Evolutionary conservation across 148 eudicot species (phyloP).

Genomic region (Rhododendron kiyosumense): DNA sequence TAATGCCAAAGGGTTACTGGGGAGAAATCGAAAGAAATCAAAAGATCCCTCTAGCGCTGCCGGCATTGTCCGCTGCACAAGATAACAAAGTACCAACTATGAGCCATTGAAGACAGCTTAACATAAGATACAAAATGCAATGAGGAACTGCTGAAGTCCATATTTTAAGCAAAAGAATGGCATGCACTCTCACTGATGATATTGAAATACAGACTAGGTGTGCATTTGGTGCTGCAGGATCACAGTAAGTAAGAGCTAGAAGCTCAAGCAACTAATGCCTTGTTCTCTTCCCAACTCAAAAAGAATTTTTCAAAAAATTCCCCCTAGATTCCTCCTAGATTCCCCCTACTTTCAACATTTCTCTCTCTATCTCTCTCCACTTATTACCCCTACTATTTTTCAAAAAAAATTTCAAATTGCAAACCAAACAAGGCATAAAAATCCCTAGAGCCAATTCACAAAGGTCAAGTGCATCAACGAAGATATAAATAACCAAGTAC

Average conservation of each 20-base stretch:
- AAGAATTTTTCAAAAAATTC: no score
- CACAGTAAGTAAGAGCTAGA: background rate
- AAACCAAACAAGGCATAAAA: no score
- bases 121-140: background rate
- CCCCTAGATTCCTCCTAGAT: no score
- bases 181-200: background rate
- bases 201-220: background rate
- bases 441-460: background rate
- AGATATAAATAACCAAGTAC: background rate
- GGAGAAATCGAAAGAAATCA: constrained; percentile 70
- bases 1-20: constrained; percentile 53
- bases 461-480: background rate
- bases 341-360: no score
- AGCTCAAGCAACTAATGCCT: background rate
- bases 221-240: background rate
- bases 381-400: no score
- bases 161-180: background rate
- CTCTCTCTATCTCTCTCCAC: no score
- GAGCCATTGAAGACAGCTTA: background rate
- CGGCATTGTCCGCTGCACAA: constrained; percentile 56
- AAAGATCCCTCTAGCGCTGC: constrained; percentile 59
- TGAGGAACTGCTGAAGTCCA: background rate
- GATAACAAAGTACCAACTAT: background rate
- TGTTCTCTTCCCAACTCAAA: no score
- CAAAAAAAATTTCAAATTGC: no score